Evolutionary conservation across 2,329 filamentous ascomycete species (phyloP), one percentile per base, ranked within the genome.

Genomic region (Penicillium sp.): DNA sequence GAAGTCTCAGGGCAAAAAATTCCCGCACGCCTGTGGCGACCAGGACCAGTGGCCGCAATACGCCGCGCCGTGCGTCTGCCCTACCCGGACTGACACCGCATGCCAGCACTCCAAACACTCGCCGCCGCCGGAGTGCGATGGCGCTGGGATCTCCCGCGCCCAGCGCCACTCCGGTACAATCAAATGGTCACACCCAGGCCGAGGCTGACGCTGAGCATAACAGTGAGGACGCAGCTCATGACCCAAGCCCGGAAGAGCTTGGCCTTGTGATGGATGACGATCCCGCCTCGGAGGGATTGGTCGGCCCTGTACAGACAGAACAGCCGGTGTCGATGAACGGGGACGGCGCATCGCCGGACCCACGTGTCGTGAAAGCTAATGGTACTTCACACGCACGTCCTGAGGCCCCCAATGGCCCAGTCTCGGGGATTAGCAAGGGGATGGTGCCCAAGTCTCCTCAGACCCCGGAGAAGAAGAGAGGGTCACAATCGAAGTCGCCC

Each of bases 91-190:
- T 56, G 33, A 69, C 66, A 1, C 66, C 67, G 7, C 61, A 62
- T 1, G 53, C 52, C 9, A 62, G 59, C 39, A 54, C 55, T 6
- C 52, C 57, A 9, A 61, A 58, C 46, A 56, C 63, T 18, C 61
- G 68, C 42, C 66, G 69, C 29, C 67, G 67, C 7, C 64, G 70
- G 5, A 71, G 68, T 45, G 63, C 66, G 12, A 62, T 57, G 29
- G 45, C 62, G 39, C 56, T 56, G 35, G 66, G 64, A 13, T 65
- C 63, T 1, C 62, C 64, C 28, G 56, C 56, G 32, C 52, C 56
- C 5, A 62, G 64, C n/a, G 54, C 57, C 6, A 46, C 54, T 13
- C 54, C 53, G 9, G 48, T 39, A 3, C 54, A 63, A 9, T 51
- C 43, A 5, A 66, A 66, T 47, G 62, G 59, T 2, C 29, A 32